Base-by-base conservation (phyloP, 2,329 filamentous ascomycete species). In the Colletotrichum australisinense region DNA sequence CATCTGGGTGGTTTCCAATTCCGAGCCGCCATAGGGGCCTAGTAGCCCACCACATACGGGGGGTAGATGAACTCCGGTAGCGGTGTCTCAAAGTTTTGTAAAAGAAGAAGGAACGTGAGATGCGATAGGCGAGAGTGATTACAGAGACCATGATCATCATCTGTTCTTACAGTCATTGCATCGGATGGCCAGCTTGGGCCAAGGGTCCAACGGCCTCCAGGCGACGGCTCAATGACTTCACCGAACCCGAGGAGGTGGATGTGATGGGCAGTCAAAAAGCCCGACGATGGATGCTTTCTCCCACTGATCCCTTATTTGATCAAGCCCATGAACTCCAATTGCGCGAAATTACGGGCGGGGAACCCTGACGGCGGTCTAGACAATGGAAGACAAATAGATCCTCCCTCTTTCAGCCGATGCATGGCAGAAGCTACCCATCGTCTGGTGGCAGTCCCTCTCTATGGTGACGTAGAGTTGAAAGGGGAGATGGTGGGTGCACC, bases 391-490 rank as follows among this genome's bases (percentile, higher is more conserved):
- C 11, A 5, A 24, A 38, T 53, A 12, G 53, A 56, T 70, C 19
- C 60, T 55, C 66, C 67, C 66, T 69, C 59, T 69, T 65, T 73
- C 60, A 42, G 52, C 32, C 60, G 55, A 73, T 73, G 66, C 67
- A 53, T 46, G 24, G 32, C 55, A 22, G 26, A 65, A 35, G 24
- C 70, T 73, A 60, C 66, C 58, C 24, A 12, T 35, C 19, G n/a
- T 38, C 53, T 32, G 38, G 9, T 69, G 42, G 52, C 30, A 53
- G 28, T 26, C 16, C 26, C 35, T 12, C 4, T 24, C 19, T 32
- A n/a, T 26, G 16, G 38, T 69, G 58, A 69, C 46, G 66, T 69
- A 38, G 9, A 64, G 42, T 7, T 1, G 30, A 53, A 53, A 19
- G 16, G 3, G 12, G 52, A 19, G 14, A 24, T 30, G n/a, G 59